Base-by-base conservation (phyloP, 345 rosid genomes). In the Aquilaria sinensis region DNA sequence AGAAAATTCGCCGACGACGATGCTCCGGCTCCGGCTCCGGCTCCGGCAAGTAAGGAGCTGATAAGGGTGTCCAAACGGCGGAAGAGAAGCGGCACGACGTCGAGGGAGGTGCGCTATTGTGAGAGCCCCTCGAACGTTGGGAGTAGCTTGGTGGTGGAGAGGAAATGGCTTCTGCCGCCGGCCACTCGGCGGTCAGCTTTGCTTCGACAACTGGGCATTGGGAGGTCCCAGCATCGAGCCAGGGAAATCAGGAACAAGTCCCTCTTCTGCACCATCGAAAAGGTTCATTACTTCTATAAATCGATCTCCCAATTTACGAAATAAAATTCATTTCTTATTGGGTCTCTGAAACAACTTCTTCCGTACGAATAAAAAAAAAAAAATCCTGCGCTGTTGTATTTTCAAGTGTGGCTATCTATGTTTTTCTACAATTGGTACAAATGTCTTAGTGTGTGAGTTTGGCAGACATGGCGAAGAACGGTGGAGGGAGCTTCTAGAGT, bases 401-500 rank as follows among this genome's bases (percentile, higher is more conserved):
- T 9, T 54, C 14, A 14, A 10, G 11, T 32, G 29, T 9, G 23
- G 31, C 2, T 0, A 33, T 30, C 31, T 16, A 30, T 64, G 12
- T 23, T 10, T 23, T 23, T 23, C 23, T 23, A 1, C 1, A 30
- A 16, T 11, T 37, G 12, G 10, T 37, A 9, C 2, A 10, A 41
- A 29, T 32, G 12, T 33, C 32, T 34, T 50, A 12, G 11, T 45
- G 5, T 2, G 53, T 47, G 1, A 10, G 16, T 51, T 0, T 30
- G 58, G 78, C 80, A 88, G 98, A 88, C 95, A 49, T 90, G 96
- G 97, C 86, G 92, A 15, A 86, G 70, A 68, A 88, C 97, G 13
- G 72, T 94, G 58, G 91, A 86, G 68, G 93, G 97, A 68, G 97
- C 99, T 4, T 82, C 96, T 0, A 82, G 74, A 62, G 81, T 81